Base-by-base conservation (phyloP, 805 yeast species). In the Candida tammaniensis region DNA sequence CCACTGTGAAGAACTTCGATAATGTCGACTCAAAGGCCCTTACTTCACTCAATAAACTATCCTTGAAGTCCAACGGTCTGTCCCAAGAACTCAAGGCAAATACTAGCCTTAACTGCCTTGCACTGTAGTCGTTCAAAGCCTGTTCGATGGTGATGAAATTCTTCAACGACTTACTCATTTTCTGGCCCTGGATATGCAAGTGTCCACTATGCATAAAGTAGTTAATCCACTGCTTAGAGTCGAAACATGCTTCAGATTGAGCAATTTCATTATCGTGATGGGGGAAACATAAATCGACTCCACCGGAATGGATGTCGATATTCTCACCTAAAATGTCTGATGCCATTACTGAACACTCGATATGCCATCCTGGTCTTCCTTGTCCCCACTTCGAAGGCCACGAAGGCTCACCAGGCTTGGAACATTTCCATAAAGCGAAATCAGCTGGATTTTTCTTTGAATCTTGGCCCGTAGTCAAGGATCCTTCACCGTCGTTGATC, bases 361-460 rank as follows among this genome's bases (percentile, higher is more conserved):
- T 93, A 59, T 93, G 98, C 98, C 98, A 93, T 4, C 98, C 98
- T 10, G 98, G 98, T 59, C 98, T 82, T 34, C 98, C 98, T 39
- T 70, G 70, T 17, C 98, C 98, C 98, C 98, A 93, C 17, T 91
- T 89, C 2, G 96, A 86, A 5, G 72, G 76, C 98, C 98, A 93
- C 30, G 79, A 75, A 16, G 98, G 98, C 64, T 93, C 98, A 49
- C 98, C 98, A 6, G 95, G 91, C 57, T 93, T 93, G 6, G 95
- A 84, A 0, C 89, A 78, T 57, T 93, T 93, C 98, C 98, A 93
- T 22, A 93, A 71, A 1, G 98, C 98, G 62, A 93, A 93, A 59
- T 93, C 98, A 15, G 86, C 83, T 2, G 83, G 60, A 36, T 79
- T 80, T 48, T 70, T 74, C 62, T 93, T 91, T 16, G 82, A 79